Evolutionary conservation across 345 rosid genomes (phyloP).

Genomic region (Laguncularia racemosa): DNA sequence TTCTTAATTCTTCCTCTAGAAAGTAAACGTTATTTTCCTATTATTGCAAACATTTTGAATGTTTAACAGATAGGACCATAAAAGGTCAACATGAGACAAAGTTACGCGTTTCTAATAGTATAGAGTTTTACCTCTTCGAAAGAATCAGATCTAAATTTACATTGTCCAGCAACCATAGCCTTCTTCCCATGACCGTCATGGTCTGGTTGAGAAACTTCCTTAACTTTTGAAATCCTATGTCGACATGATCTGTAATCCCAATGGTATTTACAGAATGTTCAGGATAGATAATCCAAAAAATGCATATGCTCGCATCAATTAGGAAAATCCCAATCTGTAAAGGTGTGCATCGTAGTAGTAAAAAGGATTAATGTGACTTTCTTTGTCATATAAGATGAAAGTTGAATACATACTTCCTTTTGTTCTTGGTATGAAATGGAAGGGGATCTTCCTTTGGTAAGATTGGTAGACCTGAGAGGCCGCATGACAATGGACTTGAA

Average conservation of each 20-base stretch:
- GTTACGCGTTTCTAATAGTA: neutral
- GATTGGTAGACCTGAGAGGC: constrained; percentile 39
- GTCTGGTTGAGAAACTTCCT: constrained; percentile 15
- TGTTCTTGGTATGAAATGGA: constrained; percentile 14
- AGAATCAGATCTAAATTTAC: constrained; percentile 26
- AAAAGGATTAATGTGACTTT: no score
- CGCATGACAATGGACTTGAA: constrained; percentile 49
- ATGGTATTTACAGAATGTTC: neutral
- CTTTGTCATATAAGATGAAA: no score
- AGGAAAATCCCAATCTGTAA: no score
- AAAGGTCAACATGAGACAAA: neutral
- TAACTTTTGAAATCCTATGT: constrained; percentile 3
- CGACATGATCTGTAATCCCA: neutral
- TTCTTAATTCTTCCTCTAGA: no score
- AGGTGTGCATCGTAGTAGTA: no score
- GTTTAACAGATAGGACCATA: no score
- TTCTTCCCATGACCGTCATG: constrained; percentile 15
- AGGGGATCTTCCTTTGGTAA: constrained; percentile 28
- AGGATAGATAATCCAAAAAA: no score
- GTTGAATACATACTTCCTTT: constrained; percentile 25
- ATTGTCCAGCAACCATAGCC: constrained; percentile 2
- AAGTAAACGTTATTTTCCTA: no score
- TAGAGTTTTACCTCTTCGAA: constrained; percentile 34
- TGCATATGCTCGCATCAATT: no score
- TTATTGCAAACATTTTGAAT: no score